Evolutionary conservation across 2,329 filamentous ascomycete genomes (phyloP), one percentile per base, ranked within the genome.

Genomic region (Clonostachys sp.): DNA sequence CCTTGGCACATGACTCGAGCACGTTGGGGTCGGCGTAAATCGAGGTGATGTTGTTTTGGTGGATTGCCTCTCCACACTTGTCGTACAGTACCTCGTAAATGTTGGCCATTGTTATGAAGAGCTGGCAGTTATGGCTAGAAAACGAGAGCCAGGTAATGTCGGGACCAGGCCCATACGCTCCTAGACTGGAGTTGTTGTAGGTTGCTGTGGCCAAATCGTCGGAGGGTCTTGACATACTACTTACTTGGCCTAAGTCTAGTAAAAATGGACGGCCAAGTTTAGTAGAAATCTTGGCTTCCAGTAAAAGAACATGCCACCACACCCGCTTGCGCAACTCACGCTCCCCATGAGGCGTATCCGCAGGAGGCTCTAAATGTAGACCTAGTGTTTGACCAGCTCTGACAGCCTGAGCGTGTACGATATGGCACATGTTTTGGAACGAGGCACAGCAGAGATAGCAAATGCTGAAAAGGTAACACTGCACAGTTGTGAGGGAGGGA

Each of bases 261-360:
- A 62, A 54, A 34, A 68, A 68, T 2, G 73, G 73, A 1, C 74
- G 68, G 5, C 74, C 74, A 2, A 76, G 63, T 48, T 75, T 73
- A 61, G 72, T 68, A 49, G 63, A 65, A 3, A 60, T 66, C 53
- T 75, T 75, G 49, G 61, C 68, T 45, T 81, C 78, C n/a, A 78
- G 56, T 2, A 63, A 60, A 53, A 70, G 79, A 2, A 81, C 53
- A 1, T 58, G 60, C 75, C 75, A 80, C 77, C 77, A 81, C 12
- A 80, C 49, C 1, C 75, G 64, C 51, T 70, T 74, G 5, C 72
- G 70, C 49, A 76, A 56, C 51, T 78, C 74, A n/a, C 65, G 53
- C 44, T 72, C 58, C 0, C 49, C 44, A 5, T 47, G 50, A 0
- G 68, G 57, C 44, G 72, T 50, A 43, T 57, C 51, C 8, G 51